phyloP scores from a whole-genome alignment of 75 land plant genomes.

The Isoetes taiwanensis region DNA sequence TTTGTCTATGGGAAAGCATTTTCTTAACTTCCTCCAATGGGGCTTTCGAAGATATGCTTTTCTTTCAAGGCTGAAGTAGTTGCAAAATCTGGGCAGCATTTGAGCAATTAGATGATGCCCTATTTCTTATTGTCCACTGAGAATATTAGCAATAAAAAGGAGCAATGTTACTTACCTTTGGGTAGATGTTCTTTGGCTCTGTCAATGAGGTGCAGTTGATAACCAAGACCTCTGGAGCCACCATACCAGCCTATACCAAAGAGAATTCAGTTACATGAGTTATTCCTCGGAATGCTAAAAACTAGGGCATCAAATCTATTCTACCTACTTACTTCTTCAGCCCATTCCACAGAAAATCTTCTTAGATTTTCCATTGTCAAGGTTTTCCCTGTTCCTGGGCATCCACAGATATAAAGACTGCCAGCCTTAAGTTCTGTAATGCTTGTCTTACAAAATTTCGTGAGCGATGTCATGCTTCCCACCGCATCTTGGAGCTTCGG shows the following conservation, averaged over 20 bases:
- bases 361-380: conserved; percentile 67
- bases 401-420: conserved; percentile 86
- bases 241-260: conserved; percentile 34
- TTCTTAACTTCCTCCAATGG: too few species aligned
- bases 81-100: conserved; percentile 30
- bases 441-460: conserved; percentile 60
- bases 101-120: neutral
- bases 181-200: conserved; percentile 51
- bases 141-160: neutral
- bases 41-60: too few species aligned
- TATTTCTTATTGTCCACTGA: neutral
- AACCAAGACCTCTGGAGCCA: conserved; percentile 32
- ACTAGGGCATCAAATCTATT: too few species aligned
- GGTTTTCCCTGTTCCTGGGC: conserved; percentile 93
- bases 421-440: conserved; percentile 60
- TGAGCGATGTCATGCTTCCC: too few species aligned
- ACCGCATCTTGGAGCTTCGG: too few species aligned
- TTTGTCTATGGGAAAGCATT: too few species aligned
- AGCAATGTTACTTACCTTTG: conserved; percentile 32
- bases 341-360: conserved; percentile 34
- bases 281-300: too few species aligned
- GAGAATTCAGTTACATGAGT: too few species aligned
- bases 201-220: conserved; percentile 70
- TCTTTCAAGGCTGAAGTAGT: conserved; percentile 21
- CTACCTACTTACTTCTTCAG: conserved; percentile 52